Percentiles rank a stretch among this genome's conserved stretches.
Conservation (phyloP, 1,284 basidiomycete species). For the Heliocybe sulcata region DNA sequence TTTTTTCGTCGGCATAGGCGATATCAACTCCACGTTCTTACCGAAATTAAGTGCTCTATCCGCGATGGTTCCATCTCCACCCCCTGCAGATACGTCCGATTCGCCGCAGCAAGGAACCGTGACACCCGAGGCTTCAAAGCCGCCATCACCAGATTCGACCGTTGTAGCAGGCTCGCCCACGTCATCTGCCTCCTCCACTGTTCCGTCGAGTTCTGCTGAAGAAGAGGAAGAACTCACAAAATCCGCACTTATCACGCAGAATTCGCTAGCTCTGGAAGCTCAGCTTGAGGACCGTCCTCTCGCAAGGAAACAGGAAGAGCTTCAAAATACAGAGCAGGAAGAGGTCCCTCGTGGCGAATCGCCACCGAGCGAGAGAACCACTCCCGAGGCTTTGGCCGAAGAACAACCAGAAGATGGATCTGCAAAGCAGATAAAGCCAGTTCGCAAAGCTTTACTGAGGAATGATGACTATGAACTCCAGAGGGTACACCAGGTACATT, state of each 20-base stretch:
- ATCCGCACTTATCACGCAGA: constrained; percentile 51
- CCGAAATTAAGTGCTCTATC: constrained; percentile 63
- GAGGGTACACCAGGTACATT: constrained; percentile 63
- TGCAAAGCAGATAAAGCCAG: constrained; percentile 28
- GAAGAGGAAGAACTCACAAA: constrained; percentile 38
- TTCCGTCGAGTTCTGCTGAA: constrained; percentile 10
- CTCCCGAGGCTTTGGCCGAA: constrained; percentile 9
- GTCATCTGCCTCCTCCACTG: constrained; percentile 15
- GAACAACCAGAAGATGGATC: background rate
- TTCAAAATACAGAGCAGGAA: constrained; percentile 28
- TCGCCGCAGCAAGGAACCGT: constrained; percentile 6
- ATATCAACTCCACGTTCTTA: constrained; percentile 93
- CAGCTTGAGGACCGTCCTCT: constrained; percentile 84
- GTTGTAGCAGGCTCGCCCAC: constrained; percentile 13
- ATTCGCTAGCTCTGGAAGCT: constrained; percentile 70
- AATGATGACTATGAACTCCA: constrained; percentile 85
- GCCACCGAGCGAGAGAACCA: constrained; percentile 2
- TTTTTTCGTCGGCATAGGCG: constrained; percentile 98
- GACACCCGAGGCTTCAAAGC: background rate
- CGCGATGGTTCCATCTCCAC: constrained; percentile 19
- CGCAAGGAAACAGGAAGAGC: constrained; percentile 81
- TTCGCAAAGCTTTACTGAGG: constrained; percentile 73
- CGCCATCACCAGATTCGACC: constrained; percentile 10
- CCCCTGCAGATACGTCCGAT: constrained; percentile 7
- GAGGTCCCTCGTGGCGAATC: constrained; percentile 5